Base-by-base conservation (phyloP, 2,329 filamentous ascomycete genomes). In the Monosporascus sp. region DNA sequence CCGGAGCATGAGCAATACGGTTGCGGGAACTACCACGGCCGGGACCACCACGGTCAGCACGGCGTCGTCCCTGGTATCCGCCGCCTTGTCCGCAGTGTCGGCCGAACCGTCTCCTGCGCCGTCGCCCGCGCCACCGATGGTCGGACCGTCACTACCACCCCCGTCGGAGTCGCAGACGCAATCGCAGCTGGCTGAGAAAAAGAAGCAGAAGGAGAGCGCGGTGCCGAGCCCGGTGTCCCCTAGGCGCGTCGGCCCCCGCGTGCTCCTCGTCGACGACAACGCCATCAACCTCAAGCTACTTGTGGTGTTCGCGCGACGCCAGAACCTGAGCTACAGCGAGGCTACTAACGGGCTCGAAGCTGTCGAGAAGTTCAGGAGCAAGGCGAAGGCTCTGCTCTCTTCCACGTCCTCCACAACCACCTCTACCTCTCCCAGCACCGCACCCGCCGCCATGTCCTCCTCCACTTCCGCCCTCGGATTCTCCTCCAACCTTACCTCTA, bases 341-440 rank as follows among this genome's bases (percentile, higher is more conserved):
- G 77, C 77, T 1, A 66, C 65, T 31, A 74, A 80, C 53, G 77
- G 77, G 7, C 69, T 72, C 20, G 71, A 77, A 60, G 77, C 77
- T 1, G 64, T 80, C 1, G 70, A 75, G n/a, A 64, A 60, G 8
- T 79, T 35, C 31, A 35, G 31, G 31, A 35, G 74, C 60, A 70
- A 70, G 47, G 59, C 62, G 9, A 60, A 67, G 14, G 57, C 49
- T n/a, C 57, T 41, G 15, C 56, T 18, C 11, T 48, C 22, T 5
- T 53, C 60, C 41, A 58, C 57, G 4, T 35, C 9, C 31, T 35
- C 31, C 31, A 35, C 31, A 9, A 14, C 5, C 31, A 35, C 31
- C 31, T 14, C 31, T 60, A 56, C 15, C 50, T 22, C 15, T 20
- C 48, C 7, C n/a, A 17, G 1, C 15, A 50, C 7, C 46, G 57